These are phyloP conservation scores for Cercospora sp. DNA, from an alignment of 2,329 filamentous ascomycete species.

Conservation along the genomic window DNA sequence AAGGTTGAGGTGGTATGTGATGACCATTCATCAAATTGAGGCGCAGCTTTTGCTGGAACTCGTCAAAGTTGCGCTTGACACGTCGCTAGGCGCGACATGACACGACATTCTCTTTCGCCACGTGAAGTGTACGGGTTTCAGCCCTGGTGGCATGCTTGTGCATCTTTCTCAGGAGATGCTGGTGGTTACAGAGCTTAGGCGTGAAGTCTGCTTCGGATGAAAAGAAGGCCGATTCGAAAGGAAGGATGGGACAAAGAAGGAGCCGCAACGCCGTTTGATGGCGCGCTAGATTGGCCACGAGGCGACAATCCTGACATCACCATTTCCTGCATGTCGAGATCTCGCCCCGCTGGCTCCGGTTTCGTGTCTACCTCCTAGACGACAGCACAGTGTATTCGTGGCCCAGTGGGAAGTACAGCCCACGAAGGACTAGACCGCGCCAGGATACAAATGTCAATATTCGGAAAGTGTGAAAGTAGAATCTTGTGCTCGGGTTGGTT, in stretches of 20 bases:
- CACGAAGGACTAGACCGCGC: background rate
- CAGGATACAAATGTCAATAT: background rate
- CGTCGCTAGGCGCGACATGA: background rate
- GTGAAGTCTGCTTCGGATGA: background rate
- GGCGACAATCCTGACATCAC: conserved; percentile 5
- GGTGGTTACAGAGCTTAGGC: background rate
- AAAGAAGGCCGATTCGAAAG: background rate
- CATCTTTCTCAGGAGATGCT: background rate
- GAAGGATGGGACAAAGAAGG: background rate
- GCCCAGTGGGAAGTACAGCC: background rate
- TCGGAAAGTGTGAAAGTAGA: background rate
- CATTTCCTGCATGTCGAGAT: background rate
- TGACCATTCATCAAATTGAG: background rate
- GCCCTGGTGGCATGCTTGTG: background rate
- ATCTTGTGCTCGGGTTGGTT: background rate
- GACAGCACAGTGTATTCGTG: background rate
- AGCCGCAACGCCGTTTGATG: background rate
- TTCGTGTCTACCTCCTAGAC: background rate
- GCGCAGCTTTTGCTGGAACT: background rate
- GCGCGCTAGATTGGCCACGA: conserved; percentile 1
- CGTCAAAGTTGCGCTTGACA: background rate
- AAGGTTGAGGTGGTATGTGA: background rate
- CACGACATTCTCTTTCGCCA: background rate
- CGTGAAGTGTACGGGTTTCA: background rate
- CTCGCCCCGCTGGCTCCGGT: background rate